Evolutionary conservation across 306 rosid species (phyloP), one percentile per base, ranked within the genome.

Genomic region (Acacia melanoxylon): DNA sequence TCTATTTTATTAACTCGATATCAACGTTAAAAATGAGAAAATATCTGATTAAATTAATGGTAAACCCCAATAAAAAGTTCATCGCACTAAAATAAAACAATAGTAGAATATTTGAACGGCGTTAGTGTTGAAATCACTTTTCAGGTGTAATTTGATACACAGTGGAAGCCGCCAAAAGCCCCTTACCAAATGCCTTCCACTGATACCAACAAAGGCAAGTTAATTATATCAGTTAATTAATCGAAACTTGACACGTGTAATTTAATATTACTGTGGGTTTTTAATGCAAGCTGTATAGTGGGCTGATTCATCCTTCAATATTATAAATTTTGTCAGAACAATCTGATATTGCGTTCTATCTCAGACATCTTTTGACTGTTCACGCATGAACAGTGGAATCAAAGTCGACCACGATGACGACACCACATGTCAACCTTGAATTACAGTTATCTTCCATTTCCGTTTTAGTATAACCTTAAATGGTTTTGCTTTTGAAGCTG

Each of bases 341-440:
- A 8, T 15, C 22, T 49, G 86, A 27, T 91, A 91, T 89, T 91
- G 98, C 93, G 92, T 24, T 91, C 89, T 90, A 84, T 92, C 96
- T 89, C 46, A 59, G 2, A 75, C 67, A 75, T 69, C 91, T 87
- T 92, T 90, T 88, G 92, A 85, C 87, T 1, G 68, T 7, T 80
- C 94, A 92, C 91, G 97, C 97, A 86, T 82, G 75, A 81, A 78
- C 86, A 41, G 67, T 78, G 86, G 86, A 68, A 75, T 87, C 86
- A 80, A 85, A 78, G 80, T 62, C 52, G 59, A 35, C 11, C 25
- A 41, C 13, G 20, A 0, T 31, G 48, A 54, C n/a, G 73, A 83
- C 40, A 41, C 83, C 89, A 90, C 68, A 84, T 91, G 94, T 84
- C 93, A 42, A 37, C n/a, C 33, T 52, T 44, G n/a, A 8, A 78